phyloP scores from a whole-genome alignment of 2,329 filamentous ascomycete genomes.

The Dryadomyces quercus-mongolicae region DNA sequence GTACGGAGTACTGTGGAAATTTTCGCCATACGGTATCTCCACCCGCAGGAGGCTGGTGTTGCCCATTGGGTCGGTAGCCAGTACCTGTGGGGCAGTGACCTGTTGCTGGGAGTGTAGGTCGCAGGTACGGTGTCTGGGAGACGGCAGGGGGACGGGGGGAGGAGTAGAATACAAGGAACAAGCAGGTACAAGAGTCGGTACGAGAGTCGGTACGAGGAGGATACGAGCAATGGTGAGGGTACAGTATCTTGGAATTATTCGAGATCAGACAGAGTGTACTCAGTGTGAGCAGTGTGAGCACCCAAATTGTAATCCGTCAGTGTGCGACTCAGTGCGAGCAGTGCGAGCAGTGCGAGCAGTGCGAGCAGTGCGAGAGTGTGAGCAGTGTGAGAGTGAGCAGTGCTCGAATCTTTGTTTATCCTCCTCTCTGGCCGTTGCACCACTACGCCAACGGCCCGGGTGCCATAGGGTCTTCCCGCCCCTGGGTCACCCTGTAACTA shows the following conservation, averaged over 20 bases:
- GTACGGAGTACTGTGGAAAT: not conserved
- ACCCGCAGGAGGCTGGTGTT: not conserved
- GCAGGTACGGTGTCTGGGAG: slow-evolving; percentile 5
- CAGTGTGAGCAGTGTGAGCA: too few species aligned
- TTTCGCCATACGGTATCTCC: not conserved
- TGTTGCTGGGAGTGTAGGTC: slow-evolving; percentile 4
- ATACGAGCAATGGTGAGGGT: not conserved
- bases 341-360: too few species aligned
- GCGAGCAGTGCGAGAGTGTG: too few species aligned
- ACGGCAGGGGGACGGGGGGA: not conserved
- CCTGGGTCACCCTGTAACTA: not conserved
- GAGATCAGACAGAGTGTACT: too few species aligned
- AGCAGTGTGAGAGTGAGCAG: too few species aligned
- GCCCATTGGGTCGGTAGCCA: slow-evolving; percentile 3
- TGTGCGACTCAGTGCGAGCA: too few species aligned
- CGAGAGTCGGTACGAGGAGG: not conserved
- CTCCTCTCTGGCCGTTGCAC: too few species aligned
- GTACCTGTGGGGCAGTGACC: slow-evolving; percentile 3
- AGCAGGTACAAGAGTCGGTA: not conserved
- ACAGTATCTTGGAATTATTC: too few species aligned
- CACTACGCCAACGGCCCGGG: slow-evolving; percentile 6
- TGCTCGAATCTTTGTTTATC: too few species aligned
- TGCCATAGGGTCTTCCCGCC: slow-evolving; percentile 7
- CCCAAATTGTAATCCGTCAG: too few species aligned
- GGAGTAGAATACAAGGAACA: not conserved